A percentile compares a stretch with the other conserved stretches of the same genome.
These are phyloP conservation scores for Adenanthera pavonina DNA, from an alignment of 306 rosid genomes.

Conservation along the genomic window DNA sequence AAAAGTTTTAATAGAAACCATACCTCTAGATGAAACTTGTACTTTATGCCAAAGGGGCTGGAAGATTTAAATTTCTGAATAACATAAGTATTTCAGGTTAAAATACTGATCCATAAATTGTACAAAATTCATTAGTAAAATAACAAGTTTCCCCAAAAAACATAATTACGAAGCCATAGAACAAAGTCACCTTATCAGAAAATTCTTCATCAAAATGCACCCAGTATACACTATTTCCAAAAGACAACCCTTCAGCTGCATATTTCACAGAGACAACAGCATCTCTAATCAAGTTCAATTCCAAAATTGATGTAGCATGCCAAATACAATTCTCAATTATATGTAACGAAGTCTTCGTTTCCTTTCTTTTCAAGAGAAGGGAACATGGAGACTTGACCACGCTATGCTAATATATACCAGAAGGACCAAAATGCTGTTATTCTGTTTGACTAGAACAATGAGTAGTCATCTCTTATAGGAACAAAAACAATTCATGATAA, in stretches of 20 bases:
- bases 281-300: conserved; percentile 47
- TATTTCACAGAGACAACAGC: conserved; percentile 46
- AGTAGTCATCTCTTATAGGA: background rate
- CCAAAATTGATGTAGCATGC: conserved; percentile 34
- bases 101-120: conserved; percentile 2
- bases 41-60: conserved; percentile 91
- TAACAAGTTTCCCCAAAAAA: background rate
- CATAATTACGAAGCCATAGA: conserved; percentile 4
- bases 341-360: background rate
- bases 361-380: conserved; percentile 3
- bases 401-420: background rate
- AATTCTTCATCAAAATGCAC: conserved; percentile 87
- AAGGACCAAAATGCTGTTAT: background rate
- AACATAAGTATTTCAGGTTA: conserved; percentile 43
- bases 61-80: conserved; percentile 87
- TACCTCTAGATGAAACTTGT: conserved; percentile 95
- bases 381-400: background rate
- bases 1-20: conserved; percentile 5
- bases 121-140: conserved; percentile 20
- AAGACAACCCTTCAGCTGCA: conserved; percentile 84
- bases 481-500: background rate
- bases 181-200: conserved; percentile 70
- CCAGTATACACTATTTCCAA: conserved; percentile 93
- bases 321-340: conserved; percentile 27
- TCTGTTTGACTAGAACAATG: background rate